A percentile compares a stretch with the other conserved stretches of the same genome.
Conservation (phyloP, 2,329 filamentous ascomycete genomes). For the Epichloe aotearoae region DNA sequence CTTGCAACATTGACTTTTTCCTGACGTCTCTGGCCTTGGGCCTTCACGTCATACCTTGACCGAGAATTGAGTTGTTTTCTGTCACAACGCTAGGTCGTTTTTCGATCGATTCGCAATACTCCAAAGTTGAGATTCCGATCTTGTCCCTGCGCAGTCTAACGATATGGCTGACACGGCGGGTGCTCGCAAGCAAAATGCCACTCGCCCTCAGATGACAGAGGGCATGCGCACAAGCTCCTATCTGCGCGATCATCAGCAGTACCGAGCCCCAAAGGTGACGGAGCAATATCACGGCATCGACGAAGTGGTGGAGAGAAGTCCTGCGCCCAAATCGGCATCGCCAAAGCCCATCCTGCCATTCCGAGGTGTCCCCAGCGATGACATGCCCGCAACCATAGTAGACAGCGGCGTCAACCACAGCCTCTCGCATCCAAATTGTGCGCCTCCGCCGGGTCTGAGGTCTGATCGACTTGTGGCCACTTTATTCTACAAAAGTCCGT, state of each 20-base stretch:
- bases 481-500: conserved; percentile 44
- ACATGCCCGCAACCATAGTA: conserved; percentile 45
- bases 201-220: conserved; percentile 33
- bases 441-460: conserved; percentile 32
- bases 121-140: too few species aligned
- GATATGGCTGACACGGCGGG: conserved; percentile 20
- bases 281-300: conserved; percentile 50
- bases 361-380: conserved; percentile 46
- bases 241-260: conserved; percentile 50
- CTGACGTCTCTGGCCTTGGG: too few species aligned
- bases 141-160: neutral
- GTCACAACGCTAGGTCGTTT: too few species aligned
- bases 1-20: neutral
- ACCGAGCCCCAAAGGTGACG: conserved; percentile 40
- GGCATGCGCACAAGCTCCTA: conserved; percentile 46
- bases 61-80: too few species aligned
- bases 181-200: conserved; percentile 19
- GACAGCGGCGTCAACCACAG: conserved; percentile 50
- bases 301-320: conserved; percentile 46
- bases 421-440: conserved; percentile 51
- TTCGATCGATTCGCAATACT: too few species aligned
- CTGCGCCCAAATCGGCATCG: conserved; percentile 22
- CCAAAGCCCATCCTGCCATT: conserved; percentile 35
- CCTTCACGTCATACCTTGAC: too few species aligned
- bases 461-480: conserved; percentile 46